Base-by-base conservation (phyloP, 208 protist species). In the Tritrichomonas musculus region DNA sequence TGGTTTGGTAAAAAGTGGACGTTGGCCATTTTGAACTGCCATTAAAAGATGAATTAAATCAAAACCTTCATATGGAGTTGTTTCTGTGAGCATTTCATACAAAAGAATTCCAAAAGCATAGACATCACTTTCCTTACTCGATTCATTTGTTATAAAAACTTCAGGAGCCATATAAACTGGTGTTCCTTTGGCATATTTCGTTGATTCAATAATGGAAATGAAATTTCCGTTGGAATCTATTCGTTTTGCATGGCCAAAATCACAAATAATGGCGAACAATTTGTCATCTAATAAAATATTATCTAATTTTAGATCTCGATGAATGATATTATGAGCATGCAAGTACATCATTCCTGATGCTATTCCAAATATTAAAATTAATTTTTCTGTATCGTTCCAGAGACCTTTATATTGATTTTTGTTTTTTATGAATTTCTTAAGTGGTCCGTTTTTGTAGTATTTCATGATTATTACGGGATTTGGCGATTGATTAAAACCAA, bases 321-420 rank as follows among this genome's bases (percentile, higher is more conserved):
- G 73, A 82, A 82, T 20, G 39, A 82, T 82, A 20, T 82, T 47
- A 20, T 82, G 73, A n/a, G 20, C 41, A 44, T 82, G 73, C 8
- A 82, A 36, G 50, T 82, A 82, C 50, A n/a, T 3, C 73, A 82
- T 82, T 53, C 73, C 73, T 53, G 47, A 82, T 25, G 73, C 73
- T 53, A 82, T 36, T 11, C 73, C 73, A 33, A 82, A 53, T n/a
- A n/a, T n/a, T n/a, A n/a, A n/a, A n/a, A n/a, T n/a, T n/a, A n/a
- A n/a, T n/a, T n/a, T n/a, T n/a, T n/a, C n/a, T n/a, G n/a, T n/a
- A n/a, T n/a, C n/a, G n/a, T n/a, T n/a, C n/a, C n/a, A n/a, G n/a
- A n/a, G n/a, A n/a, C n/a, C n/a, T n/a, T n/a, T n/a, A n/a, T n/a
- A n/a, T n/a, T n/a, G n/a, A n/a, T n/a, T n/a, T n/a, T n/a, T n/a